phyloP scores from a whole-genome alignment of 768 basidiomycete genomes.

The Suillus lakei region DNA sequence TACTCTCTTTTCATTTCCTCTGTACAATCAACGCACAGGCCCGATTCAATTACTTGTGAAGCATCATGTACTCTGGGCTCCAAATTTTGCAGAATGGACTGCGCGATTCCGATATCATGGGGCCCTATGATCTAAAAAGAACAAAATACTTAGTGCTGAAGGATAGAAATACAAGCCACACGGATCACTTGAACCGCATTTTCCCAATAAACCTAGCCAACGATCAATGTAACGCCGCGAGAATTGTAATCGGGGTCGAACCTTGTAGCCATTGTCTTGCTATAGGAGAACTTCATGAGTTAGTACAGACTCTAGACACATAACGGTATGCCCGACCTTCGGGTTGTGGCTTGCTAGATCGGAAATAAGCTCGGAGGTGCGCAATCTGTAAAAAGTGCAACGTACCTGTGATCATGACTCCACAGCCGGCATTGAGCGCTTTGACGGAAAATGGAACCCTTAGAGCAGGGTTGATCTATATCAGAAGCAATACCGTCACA shows the following conservation, averaged over 20 bases:
- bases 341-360: constrained; percentile 83
- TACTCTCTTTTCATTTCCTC: constrained; percentile 64
- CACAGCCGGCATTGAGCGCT: constrained; percentile 69
- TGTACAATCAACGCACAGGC: constrained; percentile 60
- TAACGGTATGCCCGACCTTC: constrained; percentile 52
- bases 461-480: constrained; percentile 8
- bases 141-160: neutral
- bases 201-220: constrained; percentile 81
- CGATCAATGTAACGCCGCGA: constrained; percentile 6
- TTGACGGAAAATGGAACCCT: constrained; percentile 85
- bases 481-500: constrained; percentile 4
- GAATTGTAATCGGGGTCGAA: constrained; percentile 23
- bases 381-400: neutral
- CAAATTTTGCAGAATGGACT: constrained; percentile 63
- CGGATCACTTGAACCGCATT: constrained; percentile 75
- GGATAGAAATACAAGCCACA: neutral
- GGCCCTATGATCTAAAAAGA: constrained; percentile 75
- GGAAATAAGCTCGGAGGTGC: constrained; percentile 4
- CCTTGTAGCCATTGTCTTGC: constrained; percentile 92
- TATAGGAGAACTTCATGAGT: constrained; percentile 30
- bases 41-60: constrained; percentile 40
- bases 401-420: constrained; percentile 89
- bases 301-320: constrained; percentile 3
- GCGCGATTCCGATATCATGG: constrained; percentile 79
- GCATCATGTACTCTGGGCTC: constrained; percentile 53